Evolutionary conservation across 371 early-diverging fungal species (phyloP), one percentile per base, ranked within the genome.

Genomic region (Syncephalastrum sp.): DNA sequence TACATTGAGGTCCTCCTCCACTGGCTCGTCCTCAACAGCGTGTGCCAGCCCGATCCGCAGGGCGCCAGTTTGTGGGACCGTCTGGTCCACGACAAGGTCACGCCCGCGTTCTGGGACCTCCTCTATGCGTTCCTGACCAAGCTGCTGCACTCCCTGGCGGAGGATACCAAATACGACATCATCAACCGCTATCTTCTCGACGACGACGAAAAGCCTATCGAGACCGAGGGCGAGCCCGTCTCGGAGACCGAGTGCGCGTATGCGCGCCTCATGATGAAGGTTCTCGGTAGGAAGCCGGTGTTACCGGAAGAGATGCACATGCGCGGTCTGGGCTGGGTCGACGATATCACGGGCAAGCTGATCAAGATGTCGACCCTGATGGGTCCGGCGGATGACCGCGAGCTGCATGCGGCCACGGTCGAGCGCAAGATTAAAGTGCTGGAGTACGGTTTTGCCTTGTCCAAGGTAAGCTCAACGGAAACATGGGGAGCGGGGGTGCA

Each of bases 261-360:
- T 16, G 59, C 60, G 1, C 51, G 57, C 14, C 50, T 53, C 3
- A 53, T 64, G 16, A 44, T 49, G 3, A 56, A 53, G n/a, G 53
- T 66, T 1, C 27, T 74, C 19, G 72, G 70, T 2, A 21, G 47
- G 14, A 42, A 48, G 12, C 80, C 80, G 7, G 57, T 47, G n/a
- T 57, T 79, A 19, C 80, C 80, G 0, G 80, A 79, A 57, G 80
- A 79, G 44, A 44, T 56, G 8, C 57, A 67, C 38, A 43, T 79
- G 52, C 63, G 72, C 52, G 80, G 80, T 0, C 50, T 76, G 4
- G 80, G 80, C 10, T 79, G 80, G 80, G 64, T 76, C 3, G 80
- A 79, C 53, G 77, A 76, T 27, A 60, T 65, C 8, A 68, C 68
- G n/a, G 64, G 71, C 12, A 55, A 68, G 45, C 29, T 72, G 14